A percentile compares a stretch with the other conserved stretches of the same genome.
Evolutionary conservation across 208 protist genomes (phyloP).

Genomic region (Herpetomonas muscarum): DNA sequence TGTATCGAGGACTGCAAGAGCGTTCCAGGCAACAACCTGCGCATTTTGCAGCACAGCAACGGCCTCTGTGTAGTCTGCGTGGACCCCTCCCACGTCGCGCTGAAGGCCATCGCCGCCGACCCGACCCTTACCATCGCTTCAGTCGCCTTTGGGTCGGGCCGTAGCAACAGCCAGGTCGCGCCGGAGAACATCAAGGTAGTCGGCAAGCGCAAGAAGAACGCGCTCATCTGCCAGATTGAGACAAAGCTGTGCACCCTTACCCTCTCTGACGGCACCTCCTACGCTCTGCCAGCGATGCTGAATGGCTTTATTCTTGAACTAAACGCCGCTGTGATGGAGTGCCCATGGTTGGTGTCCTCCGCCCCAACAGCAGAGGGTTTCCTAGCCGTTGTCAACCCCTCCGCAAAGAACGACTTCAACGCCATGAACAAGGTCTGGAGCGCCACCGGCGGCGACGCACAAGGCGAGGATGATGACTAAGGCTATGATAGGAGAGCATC

Average conservation of each 20-base stretch:
- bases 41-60: slow-evolving; percentile 85
- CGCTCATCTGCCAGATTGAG: slow-evolving; percentile 69
- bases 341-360: slow-evolving; percentile 49
- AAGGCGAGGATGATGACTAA: slow-evolving; percentile 40
- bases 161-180: slow-evolving; percentile 38
- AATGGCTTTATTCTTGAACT: slow-evolving; percentile 81
- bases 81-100: slow-evolving; percentile 56
- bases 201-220: slow-evolving; percentile 85
- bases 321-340: slow-evolving; percentile 49
- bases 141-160: slow-evolving; percentile 39
- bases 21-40: slow-evolving; percentile 58
- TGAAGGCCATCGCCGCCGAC: slow-evolving; percentile 9
- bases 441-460: slow-evolving; percentile 63
- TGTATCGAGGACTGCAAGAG: slow-evolving; percentile 61
- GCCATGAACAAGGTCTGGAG: slow-evolving; percentile 49
- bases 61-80: slow-evolving; percentile 74
- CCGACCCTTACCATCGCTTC: slow-evolving; percentile 8
- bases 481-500: neutral
- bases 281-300: slow-evolving; percentile 65
- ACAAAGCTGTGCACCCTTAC: slow-evolving; percentile 68
- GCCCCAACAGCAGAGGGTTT: slow-evolving; percentile 67
- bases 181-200: slow-evolving; percentile 55
- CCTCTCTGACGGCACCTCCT: slow-evolving; percentile 41
- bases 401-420: slow-evolving; percentile 39
- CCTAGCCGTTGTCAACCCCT: slow-evolving; percentile 73